Evolutionary conservation across 2,329 filamentous ascomycete genomes (phyloP), one percentile per base, ranked within the genome.

Genomic region (Aspergillus spinulosporus): DNA sequence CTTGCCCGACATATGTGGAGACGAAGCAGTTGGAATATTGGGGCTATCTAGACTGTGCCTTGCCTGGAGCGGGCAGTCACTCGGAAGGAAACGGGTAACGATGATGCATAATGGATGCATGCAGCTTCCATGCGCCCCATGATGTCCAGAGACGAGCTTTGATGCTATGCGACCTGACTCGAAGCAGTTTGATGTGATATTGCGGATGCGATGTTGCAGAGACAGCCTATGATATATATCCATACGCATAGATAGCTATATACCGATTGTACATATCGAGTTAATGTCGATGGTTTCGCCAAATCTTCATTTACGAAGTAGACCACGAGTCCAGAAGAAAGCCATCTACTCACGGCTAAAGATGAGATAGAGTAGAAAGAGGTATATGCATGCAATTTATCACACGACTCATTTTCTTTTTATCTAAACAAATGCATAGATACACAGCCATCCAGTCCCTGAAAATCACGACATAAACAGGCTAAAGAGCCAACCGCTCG

Each of bases 401-500:
- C 49, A 15, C 36, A 49, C 37, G 34, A 8, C 45, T 28, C 28
- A 14, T 37, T 47, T 36, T 32, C 26, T 49, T 49, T 29, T 49
- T 21, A 40, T 40, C 32, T 3, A 48, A 36, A 37, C 29, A 49
- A 5, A 49, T 31, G 40, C 34, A 49, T 49, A 49, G 31, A 47
- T 32, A 15, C n/a, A 31, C 21, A 46, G 14, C 29, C 31, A 47
- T 15, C 44, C 29, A 47, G 4, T 2, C 32, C 29, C 31, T 46
- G 1, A 9, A 46, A 12, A 46, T n/a, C 7, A 7, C 29, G 34
- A 9, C 43, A 31, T 11, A 12, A 45, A 4, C 7, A 45, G 4
- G 9, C 52, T 80, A 90, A 66, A 91, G 78, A 51, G 82, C 74
- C 64, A 96, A 86, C 74, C 85, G 84, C 76, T 96, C 91, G 62